Conservation (phyloP, 2,329 filamentous ascomycete species). For the Neofusicoccum kwambonambiense region DNA sequence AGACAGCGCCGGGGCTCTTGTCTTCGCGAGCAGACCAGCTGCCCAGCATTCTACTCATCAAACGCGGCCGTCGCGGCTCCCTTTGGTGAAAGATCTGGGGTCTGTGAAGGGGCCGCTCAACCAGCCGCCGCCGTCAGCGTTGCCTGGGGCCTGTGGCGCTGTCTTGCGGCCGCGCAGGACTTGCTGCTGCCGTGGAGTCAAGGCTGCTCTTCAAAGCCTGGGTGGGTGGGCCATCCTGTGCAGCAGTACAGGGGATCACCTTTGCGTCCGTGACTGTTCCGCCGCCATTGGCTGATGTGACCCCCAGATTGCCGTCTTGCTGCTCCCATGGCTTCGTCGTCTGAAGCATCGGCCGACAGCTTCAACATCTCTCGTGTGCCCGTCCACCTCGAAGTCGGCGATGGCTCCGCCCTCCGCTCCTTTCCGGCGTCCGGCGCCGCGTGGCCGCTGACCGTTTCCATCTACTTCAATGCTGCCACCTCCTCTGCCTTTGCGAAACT, state of each 20-base stretch:
- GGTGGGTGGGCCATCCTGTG: background rate
- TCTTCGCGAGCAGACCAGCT: background rate
- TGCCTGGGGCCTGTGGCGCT: background rate
- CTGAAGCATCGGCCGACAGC: background rate
- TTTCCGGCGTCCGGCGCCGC: background rate
- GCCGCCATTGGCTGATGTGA: background rate
- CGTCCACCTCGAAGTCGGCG: background rate
- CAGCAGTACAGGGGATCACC: background rate
- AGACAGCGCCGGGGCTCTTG: background rate
- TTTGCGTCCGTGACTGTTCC: background rate
- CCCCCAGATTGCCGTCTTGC: no score
- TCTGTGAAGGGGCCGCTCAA: background rate
- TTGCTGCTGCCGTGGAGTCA: background rate
- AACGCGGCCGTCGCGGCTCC: slow-evolving; percentile 1
- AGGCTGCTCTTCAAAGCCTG: background rate
- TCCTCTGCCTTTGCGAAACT: background rate
- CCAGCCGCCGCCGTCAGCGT: background rate
- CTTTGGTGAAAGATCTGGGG: slow-evolving; percentile 9
- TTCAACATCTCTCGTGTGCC: background rate
- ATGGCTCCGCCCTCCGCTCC: background rate
- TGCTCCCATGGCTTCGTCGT: no score
- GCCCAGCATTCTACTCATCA: background rate
- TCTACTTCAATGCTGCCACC: background rate
- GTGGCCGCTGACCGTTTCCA: background rate
- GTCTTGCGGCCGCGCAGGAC: background rate